Base-by-base conservation (phyloP, 2,329 filamentous ascomycete genomes). In the Metarhizium sp. region DNA sequence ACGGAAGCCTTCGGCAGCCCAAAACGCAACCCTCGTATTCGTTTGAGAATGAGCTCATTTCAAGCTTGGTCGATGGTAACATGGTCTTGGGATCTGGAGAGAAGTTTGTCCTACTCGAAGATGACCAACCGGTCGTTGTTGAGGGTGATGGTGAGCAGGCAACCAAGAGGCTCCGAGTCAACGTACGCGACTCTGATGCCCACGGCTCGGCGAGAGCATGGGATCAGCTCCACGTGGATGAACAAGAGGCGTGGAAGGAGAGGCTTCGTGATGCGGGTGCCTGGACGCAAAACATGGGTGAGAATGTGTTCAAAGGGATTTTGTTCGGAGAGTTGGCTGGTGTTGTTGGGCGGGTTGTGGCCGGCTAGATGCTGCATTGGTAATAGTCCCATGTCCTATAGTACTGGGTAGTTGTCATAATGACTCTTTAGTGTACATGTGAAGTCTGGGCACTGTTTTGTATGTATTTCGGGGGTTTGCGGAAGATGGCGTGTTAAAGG, bases 211-310 rank as follows among this genome's bases (percentile, higher is more conserved):
- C 82, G 14, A 83, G 77, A 68, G 74, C 77, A 54, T 95, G 89
- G 88, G 84, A 90, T 56, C 82, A 91, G 57, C 71, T 95, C 48
- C 75, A 75, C 6, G 73, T 78, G 13, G 71, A 80, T 54, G 81
- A 92, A 68, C 81, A 81, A 67, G 72, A 75, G 52, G 73, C 75
- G 18, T 95, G 90, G 90, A 90, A 84, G 71, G 70, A 79, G 61
- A 81, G 78, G 65, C 76, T 95, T 40, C 75, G 76, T 55, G 77
- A 85, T 54, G 85, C 88, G 0, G 90, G 90, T 0, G 82, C 90
- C 60, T 95, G 89, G 90, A 81, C 81, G n/a, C 84, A 86, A 66
- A 78, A 82, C 42, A 88, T 92, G 76, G 88, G 88, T 2, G 89
- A 92, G 73, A 78, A 76, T 10, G 81, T 94, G 34, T 79, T 95